Base-by-base conservation (phyloP, 768 basidiomycete genomes). In the Arthromyces matolae region DNA sequence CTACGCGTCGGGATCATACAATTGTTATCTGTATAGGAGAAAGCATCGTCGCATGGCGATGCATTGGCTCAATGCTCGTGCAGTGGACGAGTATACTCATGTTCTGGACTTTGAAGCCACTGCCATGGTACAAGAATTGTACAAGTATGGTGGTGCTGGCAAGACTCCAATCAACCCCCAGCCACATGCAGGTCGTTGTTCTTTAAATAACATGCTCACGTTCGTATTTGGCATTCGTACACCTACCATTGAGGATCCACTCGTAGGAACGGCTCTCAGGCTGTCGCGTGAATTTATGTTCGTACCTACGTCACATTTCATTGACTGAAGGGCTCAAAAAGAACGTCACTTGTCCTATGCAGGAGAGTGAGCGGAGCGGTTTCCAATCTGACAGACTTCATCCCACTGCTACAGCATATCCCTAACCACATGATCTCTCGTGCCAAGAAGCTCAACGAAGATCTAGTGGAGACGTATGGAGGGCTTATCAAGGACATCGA, bases 231-330 rank as follows among this genome's bases (percentile, higher is more conserved):
- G n/a, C n/a, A n/a, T n/a, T n/a, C 72, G 75, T 8, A 75, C 72
- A 0, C 67, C 68, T 42, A 58, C 62, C 22, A 65, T 67, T 14
- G 49, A 61, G 14, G 64, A 76, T 37, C 69, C 72, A 0, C 58
- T 73, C 3, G 71, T 72, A 9, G 64, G 47, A 18, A 55, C 55
- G 3, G 67, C 67, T 23, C 63, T 76, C 27, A 54, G 51, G 18
- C 55, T 77, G 39, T 67, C 71, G 12, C 64, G 65, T 10, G 76
- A 76, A 51, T 77, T 74, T 51, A 76, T 75, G 71, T 73, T 5
- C 55, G 71, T 57, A 27, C 16, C 13, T 8, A 36, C n/a, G n/a
- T n/a, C n/a, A n/a, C n/a, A n/a, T n/a, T n/a, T 16, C 40, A n/a
- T 4, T 12, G 8, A 36, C n/a, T 47, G 13, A 14, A 45, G 5